Conservation (phyloP, 768 basidiomycete species). For the Lactarius deliciosus region DNA sequence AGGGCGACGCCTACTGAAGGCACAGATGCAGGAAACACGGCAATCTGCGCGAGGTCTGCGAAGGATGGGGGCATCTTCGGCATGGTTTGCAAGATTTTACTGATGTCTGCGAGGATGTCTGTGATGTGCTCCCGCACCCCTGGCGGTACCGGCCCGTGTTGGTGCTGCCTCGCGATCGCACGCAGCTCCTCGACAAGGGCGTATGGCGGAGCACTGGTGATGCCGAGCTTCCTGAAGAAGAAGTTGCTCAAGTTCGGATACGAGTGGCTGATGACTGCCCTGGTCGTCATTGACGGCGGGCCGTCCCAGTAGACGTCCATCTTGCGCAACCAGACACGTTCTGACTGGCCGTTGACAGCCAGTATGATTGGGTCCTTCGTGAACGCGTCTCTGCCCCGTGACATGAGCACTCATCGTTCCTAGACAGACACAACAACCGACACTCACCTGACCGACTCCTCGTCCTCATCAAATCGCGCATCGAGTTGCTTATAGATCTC, state of each 20-base stretch:
- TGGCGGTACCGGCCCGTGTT: conserved; percentile 3
- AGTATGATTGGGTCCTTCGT: conserved; percentile 24
- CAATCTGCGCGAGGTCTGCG: conserved; percentile 1
- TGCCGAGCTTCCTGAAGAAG: conserved; percentile 27
- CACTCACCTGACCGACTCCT: conserved; percentile 29
- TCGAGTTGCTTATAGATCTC: conserved; percentile 31
- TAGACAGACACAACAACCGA: not conserved
- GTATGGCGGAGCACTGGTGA: conserved; percentile 23
- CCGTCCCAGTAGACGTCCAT: conserved; percentile 30
- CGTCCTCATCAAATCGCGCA: conserved; percentile 32
- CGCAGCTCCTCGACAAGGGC: conserved; percentile 29
- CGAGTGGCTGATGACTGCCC: conserved; percentile 20
- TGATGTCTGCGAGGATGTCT: conserved; percentile 29
- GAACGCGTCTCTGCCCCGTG: conserved; percentile 23
- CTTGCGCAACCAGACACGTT: conserved; percentile 23
- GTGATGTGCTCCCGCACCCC: conserved; percentile 9
- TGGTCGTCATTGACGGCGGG: conserved; percentile 29
- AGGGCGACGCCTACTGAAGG: conserved; percentile 9
- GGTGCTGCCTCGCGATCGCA: conserved; percentile 10
- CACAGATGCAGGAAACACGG: conserved; percentile 25
- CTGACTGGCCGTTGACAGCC: conserved; percentile 5
- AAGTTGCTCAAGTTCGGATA: conserved; percentile 27
- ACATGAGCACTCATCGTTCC: not conserved
- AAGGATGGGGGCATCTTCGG: conserved; percentile 12
- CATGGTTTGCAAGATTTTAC: conserved; percentile 1